Conservation (phyloP, 208 protist genomes). For the Trypanosoma cruzi region DNA sequence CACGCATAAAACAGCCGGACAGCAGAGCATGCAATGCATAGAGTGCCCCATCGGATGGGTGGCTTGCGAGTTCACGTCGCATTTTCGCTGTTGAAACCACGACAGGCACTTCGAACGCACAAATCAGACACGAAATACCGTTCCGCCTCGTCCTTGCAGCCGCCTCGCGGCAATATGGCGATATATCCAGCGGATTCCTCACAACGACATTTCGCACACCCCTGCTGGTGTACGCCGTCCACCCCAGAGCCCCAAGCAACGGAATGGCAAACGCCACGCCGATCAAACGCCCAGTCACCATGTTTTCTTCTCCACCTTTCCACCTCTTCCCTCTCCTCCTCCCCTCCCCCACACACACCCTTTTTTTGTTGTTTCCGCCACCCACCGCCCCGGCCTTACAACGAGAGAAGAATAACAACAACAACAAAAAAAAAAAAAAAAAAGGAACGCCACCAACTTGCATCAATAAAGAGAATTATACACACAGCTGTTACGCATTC, state of each 20-base stretch:
- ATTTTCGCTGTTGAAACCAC: conserved; percentile 8
- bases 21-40: conserved; percentile 17
- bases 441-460: not conserved
- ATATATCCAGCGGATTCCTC: conserved; percentile 7
- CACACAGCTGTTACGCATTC: not conserved
- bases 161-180: conserved; percentile 5
- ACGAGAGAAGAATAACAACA: conserved; percentile 9
- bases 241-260: not conserved
- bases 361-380: no score
- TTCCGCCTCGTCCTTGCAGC: not conserved
- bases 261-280: conserved; percentile 3
- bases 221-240: conserved; percentile 11
- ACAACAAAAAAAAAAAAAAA: not conserved
- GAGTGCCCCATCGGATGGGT: not conserved
- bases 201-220: conserved; percentile 4
- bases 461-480: not conserved
- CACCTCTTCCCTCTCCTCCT: not conserved
- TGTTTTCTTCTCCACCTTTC: not conserved
- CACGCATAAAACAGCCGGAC: conserved; percentile 14
- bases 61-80: not conserved
- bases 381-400: no score
- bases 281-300: not conserved
- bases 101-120: conserved; percentile 17
- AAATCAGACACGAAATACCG: conserved; percentile 12
- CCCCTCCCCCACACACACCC: no score